Conservation (phyloP, 2,329 filamentous ascomycete genomes). For the Neofusicoccum umdonicola region DNA sequence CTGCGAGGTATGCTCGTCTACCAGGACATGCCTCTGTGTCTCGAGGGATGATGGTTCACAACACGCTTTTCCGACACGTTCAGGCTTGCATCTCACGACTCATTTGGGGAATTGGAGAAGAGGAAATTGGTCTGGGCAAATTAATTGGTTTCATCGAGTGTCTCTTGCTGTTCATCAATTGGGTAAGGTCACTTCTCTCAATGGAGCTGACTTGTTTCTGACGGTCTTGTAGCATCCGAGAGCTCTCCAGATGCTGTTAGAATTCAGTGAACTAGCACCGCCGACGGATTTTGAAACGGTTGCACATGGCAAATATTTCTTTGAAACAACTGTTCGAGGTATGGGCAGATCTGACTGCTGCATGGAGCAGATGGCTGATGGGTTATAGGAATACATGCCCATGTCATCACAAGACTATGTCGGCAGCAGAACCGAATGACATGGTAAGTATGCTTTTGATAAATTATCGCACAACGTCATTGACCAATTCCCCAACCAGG, state of each 20-base stretch:
- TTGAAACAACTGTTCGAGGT: background rate
- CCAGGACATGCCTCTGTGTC: constrained; percentile 2
- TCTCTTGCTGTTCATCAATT: background rate
- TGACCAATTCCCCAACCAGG: background rate
- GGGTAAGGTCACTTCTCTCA: background rate
- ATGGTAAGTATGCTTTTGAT: background rate
- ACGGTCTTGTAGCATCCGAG: constrained; percentile 1
- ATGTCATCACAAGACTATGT: background rate
- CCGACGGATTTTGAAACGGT: constrained; percentile 9
- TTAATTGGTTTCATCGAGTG: constrained; percentile 10
- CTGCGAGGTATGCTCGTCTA: background rate
- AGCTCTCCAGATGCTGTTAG: background rate
- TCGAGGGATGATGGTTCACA: constrained; percentile 1
- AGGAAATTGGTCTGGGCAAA: background rate
- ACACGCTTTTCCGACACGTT: constrained; percentile 3
- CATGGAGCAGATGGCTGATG: background rate
- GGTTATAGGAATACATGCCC: background rate
- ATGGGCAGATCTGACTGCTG: background rate
- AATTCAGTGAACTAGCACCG: background rate
- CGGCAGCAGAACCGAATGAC: constrained; percentile 9
- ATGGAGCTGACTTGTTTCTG: background rate
- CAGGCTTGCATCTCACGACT: background rate
- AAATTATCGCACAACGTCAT: no score
- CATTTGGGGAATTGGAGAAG: constrained; percentile 9
- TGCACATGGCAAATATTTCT: constrained; percentile 8